Percentiles rank a stretch among this genome's conserved stretches.
phyloP scores from a whole-genome alignment of 192 early-diverging fungal species.

The Coemansia sp. region DNA sequence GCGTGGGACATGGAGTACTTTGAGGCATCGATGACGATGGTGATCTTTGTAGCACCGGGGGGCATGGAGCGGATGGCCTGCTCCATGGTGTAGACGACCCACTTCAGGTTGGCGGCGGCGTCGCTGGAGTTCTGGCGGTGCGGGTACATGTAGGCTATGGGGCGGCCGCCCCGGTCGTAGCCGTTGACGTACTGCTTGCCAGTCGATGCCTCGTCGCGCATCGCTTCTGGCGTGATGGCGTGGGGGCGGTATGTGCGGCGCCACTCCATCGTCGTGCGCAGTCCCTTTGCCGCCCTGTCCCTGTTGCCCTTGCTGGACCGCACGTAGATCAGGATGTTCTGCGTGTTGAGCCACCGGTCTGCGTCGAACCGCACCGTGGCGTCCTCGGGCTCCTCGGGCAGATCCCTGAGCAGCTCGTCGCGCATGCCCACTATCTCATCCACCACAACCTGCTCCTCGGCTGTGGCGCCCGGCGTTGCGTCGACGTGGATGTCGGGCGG shows the following conservation, averaged over 20 bases:
- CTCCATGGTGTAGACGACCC: conserved; percentile 81
- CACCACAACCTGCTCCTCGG: conserved; percentile 28
- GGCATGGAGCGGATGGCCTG: conserved; percentile 67
- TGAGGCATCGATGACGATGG: conserved; percentile 81
- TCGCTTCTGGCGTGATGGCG: conserved; percentile 63
- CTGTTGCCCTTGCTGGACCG: conserved; percentile 67
- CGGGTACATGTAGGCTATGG: conserved; percentile 73
- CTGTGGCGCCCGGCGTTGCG: conserved; percentile 25
- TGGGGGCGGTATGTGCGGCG: conserved; percentile 68
- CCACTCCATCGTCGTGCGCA: conserved; percentile 78
- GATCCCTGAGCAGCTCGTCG: conserved; percentile 30
- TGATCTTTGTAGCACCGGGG: conserved; percentile 66
- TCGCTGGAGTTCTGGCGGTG: conserved; percentile 76
- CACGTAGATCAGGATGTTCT: conserved; percentile 67
- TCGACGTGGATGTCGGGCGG: conserved; percentile 12
- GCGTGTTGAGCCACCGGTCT: conserved; percentile 13
- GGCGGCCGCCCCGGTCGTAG: conserved; percentile 68
- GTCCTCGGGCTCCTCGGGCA: conserved; percentile 35
- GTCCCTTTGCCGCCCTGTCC: conserved; percentile 53
- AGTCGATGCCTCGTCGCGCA: conserved; percentile 68
- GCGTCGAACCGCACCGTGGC: conserved; percentile 22
- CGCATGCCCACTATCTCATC: conserved; percentile 18
- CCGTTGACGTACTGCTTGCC: conserved; percentile 85
- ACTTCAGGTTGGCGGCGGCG: conserved; percentile 64
- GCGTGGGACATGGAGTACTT: conserved; percentile 62